Percentiles rank a stretch among this genome's conserved stretches.
Evolutionary conservation across 2,329 filamentous ascomycete species (phyloP).

Genomic region (Trichophyton rubrum): DNA sequence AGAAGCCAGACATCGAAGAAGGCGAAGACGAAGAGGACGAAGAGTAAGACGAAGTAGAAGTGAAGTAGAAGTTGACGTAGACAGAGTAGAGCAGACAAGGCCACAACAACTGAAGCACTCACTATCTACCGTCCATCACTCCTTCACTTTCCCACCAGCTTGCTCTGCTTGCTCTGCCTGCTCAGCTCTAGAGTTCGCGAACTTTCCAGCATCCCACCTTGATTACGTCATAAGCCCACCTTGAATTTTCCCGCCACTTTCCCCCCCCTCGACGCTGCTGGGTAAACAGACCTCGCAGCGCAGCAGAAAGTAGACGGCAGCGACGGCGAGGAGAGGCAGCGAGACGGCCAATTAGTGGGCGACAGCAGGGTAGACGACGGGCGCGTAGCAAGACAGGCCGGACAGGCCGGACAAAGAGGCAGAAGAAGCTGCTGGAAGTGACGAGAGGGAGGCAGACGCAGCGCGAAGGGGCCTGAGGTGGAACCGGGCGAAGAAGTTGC

Average conservation of each 20-base stretch:
- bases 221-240: slow-evolving; percentile 8
- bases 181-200: not conserved
- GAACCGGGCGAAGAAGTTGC: slow-evolving; percentile 12
- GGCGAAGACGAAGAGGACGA: too few species aligned
- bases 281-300: not conserved
- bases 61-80: too few species aligned
- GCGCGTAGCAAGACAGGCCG: not conserved
- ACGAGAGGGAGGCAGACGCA: not conserved
- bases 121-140: too few species aligned
- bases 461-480: slow-evolving; percentile 6
- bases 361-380: not conserved
- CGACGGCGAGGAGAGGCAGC: not conserved
- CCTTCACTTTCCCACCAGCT: too few species aligned
- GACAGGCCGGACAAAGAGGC: not conserved
- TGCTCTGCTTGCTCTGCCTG: not conserved
- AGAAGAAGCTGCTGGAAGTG: not conserved
- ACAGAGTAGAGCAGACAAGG: too few species aligned
- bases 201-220: slow-evolving; percentile 7
- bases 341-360: not conserved
- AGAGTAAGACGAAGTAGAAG: too few species aligned
- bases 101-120: too few species aligned
- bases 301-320: not conserved
- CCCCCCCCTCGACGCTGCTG: not conserved
- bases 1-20: too few species aligned
- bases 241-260: not conserved